Evolutionary conservation across 345 rosid genomes (phyloP).

Genomic region (Citrus glauca): DNA sequence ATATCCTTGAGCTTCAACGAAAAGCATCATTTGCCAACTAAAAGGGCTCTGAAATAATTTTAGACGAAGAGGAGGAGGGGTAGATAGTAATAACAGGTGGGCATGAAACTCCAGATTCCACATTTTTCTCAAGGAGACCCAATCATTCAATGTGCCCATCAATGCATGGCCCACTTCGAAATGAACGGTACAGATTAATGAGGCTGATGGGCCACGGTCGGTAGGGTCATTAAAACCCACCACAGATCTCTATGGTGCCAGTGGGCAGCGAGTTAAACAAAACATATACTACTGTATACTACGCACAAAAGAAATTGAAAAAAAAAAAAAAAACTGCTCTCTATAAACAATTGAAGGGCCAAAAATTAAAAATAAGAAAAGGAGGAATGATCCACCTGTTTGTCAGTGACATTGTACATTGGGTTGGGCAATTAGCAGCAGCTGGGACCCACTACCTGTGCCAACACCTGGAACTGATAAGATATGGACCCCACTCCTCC

Average conservation of each 20-base stretch:
- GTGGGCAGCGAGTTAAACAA: neutral
- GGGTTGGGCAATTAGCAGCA: slow-evolving; percentile 64
- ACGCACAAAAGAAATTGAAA: neutral
- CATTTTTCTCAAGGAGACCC: slow-evolving; percentile 18
- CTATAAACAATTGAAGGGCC: neutral
- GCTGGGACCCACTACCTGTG: slow-evolving; percentile 59
- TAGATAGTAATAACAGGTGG: neutral
- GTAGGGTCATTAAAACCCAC: slow-evolving; percentile 37
- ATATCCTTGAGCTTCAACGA: neutral
- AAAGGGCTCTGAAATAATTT: neutral
- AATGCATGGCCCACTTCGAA: slow-evolving; percentile 17
- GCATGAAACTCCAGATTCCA: slow-evolving; percentile 11
- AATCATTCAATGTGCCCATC: slow-evolving; percentile 39
- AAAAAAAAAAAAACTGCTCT: neutral
- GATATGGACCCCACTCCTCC: slow-evolving; percentile 35
- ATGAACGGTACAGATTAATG: slow-evolving; percentile 31
- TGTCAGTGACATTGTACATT: slow-evolving; percentile 65
- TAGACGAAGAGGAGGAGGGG: neutral
- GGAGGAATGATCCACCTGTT: slow-evolving; percentile 70
- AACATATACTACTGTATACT: too few relatives aligned
- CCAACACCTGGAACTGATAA: slow-evolving; percentile 70
- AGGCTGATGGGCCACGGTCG: slow-evolving; percentile 5
- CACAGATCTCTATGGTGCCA: slow-evolving; percentile 28
- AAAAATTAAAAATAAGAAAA: neutral
- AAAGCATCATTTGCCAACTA: neutral